phyloP scores from a whole-genome alignment of 2,329 filamentous ascomycete species.

The Fusarium sp. region DNA sequence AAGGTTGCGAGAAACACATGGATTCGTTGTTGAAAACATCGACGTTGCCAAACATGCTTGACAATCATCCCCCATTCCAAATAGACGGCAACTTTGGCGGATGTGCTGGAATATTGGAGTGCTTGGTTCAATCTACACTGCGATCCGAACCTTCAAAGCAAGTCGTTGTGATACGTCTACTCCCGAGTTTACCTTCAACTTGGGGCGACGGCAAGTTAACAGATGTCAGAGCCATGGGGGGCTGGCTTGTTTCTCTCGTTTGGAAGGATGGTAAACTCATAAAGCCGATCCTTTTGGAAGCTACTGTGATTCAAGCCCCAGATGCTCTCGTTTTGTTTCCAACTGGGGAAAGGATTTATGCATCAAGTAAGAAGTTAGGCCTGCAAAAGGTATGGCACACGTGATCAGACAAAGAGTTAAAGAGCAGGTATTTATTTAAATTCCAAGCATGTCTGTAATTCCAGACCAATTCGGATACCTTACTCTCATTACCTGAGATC shows the following conservation, averaged over 20 bases:
- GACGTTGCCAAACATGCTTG: conserved; percentile 37
- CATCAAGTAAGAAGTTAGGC: neutral
- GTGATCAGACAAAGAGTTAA: neutral
- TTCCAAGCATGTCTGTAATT: rapidly evolving
- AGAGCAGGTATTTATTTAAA: neutral
- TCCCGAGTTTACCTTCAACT: conserved; percentile 32
- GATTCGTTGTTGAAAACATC: conserved; percentile 34
- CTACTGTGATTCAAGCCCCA: conserved; percentile 3
- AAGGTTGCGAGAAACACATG: conserved; percentile 29
- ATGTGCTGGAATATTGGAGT: conserved; percentile 40
- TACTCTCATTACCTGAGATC: no score
- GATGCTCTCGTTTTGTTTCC: conserved; percentile 26
- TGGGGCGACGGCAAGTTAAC: conserved; percentile 25
- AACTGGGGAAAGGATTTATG: neutral
- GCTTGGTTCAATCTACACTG: conserved; percentile 38
- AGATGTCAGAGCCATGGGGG: conserved; percentile 11
- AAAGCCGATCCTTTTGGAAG: neutral
- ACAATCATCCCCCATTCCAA: conserved; percentile 46
- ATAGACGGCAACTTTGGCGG: conserved; percentile 50
- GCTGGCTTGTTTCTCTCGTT: conserved; percentile 30
- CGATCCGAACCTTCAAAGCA: neutral
- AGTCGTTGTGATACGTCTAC: conserved; percentile 24
- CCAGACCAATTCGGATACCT: no score
- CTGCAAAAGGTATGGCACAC: neutral
- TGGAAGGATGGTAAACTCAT: conserved; percentile 22